Percentiles rank a stretch among this genome's conserved stretches.
phyloP scores from a whole-genome alignment of 2,329 filamentous ascomycete species.

The Stachybotrys elegans region DNA sequence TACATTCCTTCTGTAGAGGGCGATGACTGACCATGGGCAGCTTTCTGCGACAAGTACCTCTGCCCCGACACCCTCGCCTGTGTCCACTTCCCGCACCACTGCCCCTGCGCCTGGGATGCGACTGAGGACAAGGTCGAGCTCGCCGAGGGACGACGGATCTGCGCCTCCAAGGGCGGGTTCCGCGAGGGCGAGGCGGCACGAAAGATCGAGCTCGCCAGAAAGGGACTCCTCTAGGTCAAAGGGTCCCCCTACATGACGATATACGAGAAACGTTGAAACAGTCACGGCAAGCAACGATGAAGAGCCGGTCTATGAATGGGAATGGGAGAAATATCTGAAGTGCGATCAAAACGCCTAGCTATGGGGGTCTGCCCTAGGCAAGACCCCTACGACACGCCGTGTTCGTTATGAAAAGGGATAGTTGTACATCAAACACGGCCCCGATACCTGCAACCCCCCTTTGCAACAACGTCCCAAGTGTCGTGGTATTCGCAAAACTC shows the following conservation, averaged over 20 bases:
- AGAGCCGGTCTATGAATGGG: neutral
- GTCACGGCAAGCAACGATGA: neutral
- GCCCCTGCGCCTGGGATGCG: conserved; percentile 78
- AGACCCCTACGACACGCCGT: no score
- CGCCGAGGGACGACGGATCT: conserved; percentile 67
- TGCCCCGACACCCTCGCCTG: conserved; percentile 93
- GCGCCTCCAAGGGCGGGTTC: conserved; percentile 71
- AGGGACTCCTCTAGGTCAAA: conserved; percentile 62
- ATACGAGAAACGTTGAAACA: neutral
- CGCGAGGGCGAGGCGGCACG: conserved; percentile 64
- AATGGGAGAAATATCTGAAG: neutral
- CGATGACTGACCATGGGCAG: conserved; percentile 33
- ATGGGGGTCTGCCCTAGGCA: no score
- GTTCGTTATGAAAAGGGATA: neutral
- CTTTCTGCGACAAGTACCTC: conserved; percentile 88
- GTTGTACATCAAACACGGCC: neutral
- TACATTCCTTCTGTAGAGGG: neutral
- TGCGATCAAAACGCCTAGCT: no score
- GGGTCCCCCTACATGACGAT: no score
- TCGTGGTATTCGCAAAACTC: neutral
- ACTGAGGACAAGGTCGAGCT: conserved; percentile 75
- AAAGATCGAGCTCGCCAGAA: conserved; percentile 76
- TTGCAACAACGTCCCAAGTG: neutral
- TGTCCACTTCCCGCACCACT: conserved; percentile 95
- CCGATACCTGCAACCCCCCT: neutral